Evolutionary conservation across 495 filamentous ascomycete genomes (phyloP), one percentile per base, ranked within the genome.

Genomic region (Podospora appendiculata): DNA sequence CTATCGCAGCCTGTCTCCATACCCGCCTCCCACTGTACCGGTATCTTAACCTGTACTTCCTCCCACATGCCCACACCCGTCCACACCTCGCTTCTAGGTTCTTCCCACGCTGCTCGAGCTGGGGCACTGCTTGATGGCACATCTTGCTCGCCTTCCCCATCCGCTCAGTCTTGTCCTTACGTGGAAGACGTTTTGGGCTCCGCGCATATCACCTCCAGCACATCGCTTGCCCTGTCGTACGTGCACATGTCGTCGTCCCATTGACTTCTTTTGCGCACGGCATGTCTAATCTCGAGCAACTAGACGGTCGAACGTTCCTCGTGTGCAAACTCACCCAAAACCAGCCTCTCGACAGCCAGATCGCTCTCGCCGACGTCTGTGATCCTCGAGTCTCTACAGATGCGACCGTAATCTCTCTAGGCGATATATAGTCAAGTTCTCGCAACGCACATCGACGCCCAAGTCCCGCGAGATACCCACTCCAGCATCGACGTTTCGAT

Each of bases 71-170:
- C 25, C 25, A 5, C 25, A 25, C 25, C n/a, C n/a, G n/a, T n/a
- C n/a, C 25, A 14, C 51, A 41, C 51, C 56, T 50, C 51, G 42
- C 39, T 18, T 47, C 56, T 50, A 46, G 42, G 35, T 18, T 47
- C 50, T 50, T 51, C 53, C 41, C 25, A 25, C 5, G 25, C 25
- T 25, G 25, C 25, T 25, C 25, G 25, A 25, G 25, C 25, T 25
- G 50, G 51, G 46, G 58, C 48, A 52, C 44, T 45, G 51, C 58
- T 64, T 54, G 55, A 61, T 48, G 53, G 56, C 47, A 41, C 55
- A 54, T 51, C 55, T 56, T 48, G 45, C 34, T 53, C 51, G 48
- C 46, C 50, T 50, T 47, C 47, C 36, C 49, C 54, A 48, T 51
- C 47, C 51, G 52, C 50, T 54, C 40, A 17, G 40, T 25, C 33